Conservation (phyloP, 257 asterid species). For the Linderniella brevidens region DNA sequence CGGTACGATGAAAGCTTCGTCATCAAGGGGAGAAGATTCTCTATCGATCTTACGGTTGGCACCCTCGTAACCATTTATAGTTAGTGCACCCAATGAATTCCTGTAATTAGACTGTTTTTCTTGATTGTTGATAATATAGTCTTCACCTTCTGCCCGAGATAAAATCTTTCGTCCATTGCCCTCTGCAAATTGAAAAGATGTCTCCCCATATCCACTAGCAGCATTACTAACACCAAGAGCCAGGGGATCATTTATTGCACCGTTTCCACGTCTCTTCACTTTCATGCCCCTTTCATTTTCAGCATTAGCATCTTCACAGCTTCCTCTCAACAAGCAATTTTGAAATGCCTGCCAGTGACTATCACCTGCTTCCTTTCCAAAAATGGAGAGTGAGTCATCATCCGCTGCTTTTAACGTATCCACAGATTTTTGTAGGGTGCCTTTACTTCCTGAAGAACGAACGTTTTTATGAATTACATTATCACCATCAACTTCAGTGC, state of each 20-base stretch:
- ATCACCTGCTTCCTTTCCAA: slow-evolving; percentile 40
- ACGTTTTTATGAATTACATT: slow-evolving; percentile 16
- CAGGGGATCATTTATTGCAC: slow-evolving; percentile 31
- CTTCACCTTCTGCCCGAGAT: slow-evolving; percentile 35
- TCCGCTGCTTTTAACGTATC: slow-evolving; percentile 19
- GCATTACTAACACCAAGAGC: slow-evolving; percentile 24
- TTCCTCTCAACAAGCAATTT: slow-evolving; percentile 54
- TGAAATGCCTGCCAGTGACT: slow-evolving; percentile 88
- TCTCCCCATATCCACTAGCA: slow-evolving; percentile 22
- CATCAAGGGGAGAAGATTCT: slow-evolving; percentile 28
- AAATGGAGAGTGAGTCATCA: slow-evolving; percentile 20
- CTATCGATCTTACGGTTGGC: slow-evolving; percentile 20
- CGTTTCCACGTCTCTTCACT: slow-evolving; percentile 26
- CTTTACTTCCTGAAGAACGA: slow-evolving; percentile 33
- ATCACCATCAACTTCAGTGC: slow-evolving; percentile 16
- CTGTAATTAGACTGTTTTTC: slow-evolving; percentile 22
- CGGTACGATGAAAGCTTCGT: slow-evolving; percentile 68
- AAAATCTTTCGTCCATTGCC: slow-evolving; percentile 37
- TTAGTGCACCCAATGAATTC: slow-evolving; percentile 37
- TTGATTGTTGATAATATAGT: slow-evolving; percentile 36
- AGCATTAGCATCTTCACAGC: slow-evolving; percentile 33
- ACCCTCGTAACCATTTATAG: slow-evolving; percentile 27
- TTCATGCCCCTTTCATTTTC: slow-evolving; percentile 37
- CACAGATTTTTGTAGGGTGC: slow-evolving; percentile 21
- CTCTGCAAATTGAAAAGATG: slow-evolving; percentile 38